Conservation (phyloP, 2,329 filamentous ascomycete species). For the Trichoderma breve region DNA sequence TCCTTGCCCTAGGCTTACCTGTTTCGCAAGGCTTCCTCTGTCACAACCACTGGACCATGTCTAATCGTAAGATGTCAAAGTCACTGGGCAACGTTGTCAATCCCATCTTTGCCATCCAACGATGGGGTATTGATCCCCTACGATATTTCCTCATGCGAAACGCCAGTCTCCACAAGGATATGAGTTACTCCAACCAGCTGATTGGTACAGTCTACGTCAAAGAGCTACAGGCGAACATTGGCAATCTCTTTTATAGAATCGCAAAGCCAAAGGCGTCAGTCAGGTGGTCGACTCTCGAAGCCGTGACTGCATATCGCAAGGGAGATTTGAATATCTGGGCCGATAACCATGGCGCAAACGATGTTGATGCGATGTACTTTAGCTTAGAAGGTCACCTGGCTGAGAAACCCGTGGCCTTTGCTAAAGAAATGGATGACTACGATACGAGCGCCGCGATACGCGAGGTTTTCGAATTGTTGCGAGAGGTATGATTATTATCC, state of each 20-base stretch:
- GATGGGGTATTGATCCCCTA: slow-evolving; percentile 84
- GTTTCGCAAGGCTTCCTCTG: slow-evolving; percentile 77
- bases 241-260: slow-evolving; percentile 75
- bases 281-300: slow-evolving; percentile 62
- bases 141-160: slow-evolving; percentile 85
- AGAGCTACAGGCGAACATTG: slow-evolving; percentile 71
- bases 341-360: not conserved
- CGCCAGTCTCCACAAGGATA: slow-evolving; percentile 73
- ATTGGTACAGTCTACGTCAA: slow-evolving; percentile 79
- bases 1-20: slow-evolving; percentile 82
- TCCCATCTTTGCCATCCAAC: slow-evolving; percentile 84
- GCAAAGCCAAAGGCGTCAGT: slow-evolving; percentile 55
- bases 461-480: slow-evolving; percentile 60
- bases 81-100: slow-evolving; percentile 93
- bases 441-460: slow-evolving; percentile 66
- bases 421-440: slow-evolving; percentile 59
- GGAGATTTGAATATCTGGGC: slow-evolving; percentile 27
- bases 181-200: slow-evolving; percentile 77
- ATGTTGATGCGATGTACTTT: slow-evolving; percentile 22
- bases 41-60: slow-evolving; percentile 95
- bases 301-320: slow-evolving; percentile 43
- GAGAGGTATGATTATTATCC: slow-evolving; percentile 48
- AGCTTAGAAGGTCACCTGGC: slow-evolving; percentile 31
- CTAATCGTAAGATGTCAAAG: slow-evolving; percentile 92
- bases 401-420: slow-evolving; percentile 32